phyloP scores from a whole-genome alignment of 192 early-diverging fungal species.

The Coemansia sp. region DNA sequence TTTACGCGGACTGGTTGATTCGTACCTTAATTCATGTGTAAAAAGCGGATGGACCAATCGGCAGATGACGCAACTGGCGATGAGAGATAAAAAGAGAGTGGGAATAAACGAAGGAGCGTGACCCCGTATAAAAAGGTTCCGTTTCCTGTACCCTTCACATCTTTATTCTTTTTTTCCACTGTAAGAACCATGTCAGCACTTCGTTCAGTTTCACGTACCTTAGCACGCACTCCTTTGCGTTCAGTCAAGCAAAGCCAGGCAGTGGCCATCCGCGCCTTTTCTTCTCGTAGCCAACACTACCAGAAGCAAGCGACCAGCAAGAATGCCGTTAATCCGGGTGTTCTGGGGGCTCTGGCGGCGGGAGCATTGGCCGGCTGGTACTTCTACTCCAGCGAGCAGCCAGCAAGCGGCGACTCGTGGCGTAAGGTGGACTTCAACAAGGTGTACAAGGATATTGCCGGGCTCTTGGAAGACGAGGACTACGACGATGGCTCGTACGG shows the following conservation, averaged over 20 bases:
- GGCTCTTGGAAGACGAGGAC: conserved; percentile 69
- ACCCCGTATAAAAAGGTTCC: conserved; percentile 1
- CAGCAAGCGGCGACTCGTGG: conserved; percentile 26
- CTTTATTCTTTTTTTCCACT: conserved; percentile 5
- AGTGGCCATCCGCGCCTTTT: conserved; percentile 14
- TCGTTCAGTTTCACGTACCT: background rate
- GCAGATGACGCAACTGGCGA: conserved; percentile 5
- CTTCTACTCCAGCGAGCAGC: conserved; percentile 27
- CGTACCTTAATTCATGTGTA: background rate
- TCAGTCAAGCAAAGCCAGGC: background rate
- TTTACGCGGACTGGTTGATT: background rate
- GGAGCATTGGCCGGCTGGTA: conserved; percentile 57
- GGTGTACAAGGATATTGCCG: conserved; percentile 76
- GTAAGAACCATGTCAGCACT: background rate
- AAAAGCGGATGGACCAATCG: no score
- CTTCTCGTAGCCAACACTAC: conserved; percentile 21
- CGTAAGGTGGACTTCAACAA: conserved; percentile 67
- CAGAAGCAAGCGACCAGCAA: conserved; percentile 32
- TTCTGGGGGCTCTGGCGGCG: conserved; percentile 41
- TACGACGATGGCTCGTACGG: conserved; percentile 81
- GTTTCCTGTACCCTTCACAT: background rate
- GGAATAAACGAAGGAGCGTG: background rate
- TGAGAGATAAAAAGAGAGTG: conserved; percentile 15
- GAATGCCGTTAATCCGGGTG: conserved; percentile 27
- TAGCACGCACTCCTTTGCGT: background rate